Conservation (phyloP, 2,329 filamentous ascomycete genomes). For the Dactylellina drechsleri region DNA sequence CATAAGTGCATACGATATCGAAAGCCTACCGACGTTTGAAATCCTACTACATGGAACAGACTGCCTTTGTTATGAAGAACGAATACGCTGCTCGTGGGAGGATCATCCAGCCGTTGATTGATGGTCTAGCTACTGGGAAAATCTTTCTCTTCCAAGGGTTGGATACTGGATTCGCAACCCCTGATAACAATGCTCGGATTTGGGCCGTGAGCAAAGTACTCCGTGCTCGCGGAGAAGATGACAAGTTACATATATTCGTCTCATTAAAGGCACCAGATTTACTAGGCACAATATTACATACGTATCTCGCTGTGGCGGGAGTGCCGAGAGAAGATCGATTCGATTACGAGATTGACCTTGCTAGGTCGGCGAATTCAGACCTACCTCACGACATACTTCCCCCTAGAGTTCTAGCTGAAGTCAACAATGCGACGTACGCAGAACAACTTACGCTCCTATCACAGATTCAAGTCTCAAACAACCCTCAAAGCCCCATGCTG, state of each 20-base stretch:
- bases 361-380: slow-evolving; percentile 59
- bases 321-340: slow-evolving; percentile 63
- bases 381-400: slow-evolving; percentile 26
- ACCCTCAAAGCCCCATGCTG: slow-evolving; percentile 22
- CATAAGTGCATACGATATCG: slow-evolving; percentile 60
- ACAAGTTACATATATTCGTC: slow-evolving; percentile 62
- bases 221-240: slow-evolving; percentile 43
- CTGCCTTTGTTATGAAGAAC: slow-evolving; percentile 48
- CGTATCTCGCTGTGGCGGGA: slow-evolving; percentile 63
- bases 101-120: slow-evolving; percentile 58
- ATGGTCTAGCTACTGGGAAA: slow-evolving; percentile 58
- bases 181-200: slow-evolving; percentile 60
- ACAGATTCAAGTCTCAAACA: slow-evolving; percentile 45
- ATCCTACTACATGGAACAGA: slow-evolving; percentile 55
- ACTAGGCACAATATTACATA: slow-evolving; percentile 63
- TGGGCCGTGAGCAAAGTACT: slow-evolving; percentile 62
- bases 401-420: slow-evolving; percentile 35
- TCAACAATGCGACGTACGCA: slow-evolving; percentile 47
- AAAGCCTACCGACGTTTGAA: slow-evolving; percentile 59
- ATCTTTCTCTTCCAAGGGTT: slow-evolving; percentile 60
- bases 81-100: slow-evolving; percentile 59
- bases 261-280: slow-evolving; percentile 64
- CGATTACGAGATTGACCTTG: slow-evolving; percentile 61
- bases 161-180: slow-evolving; percentile 63
- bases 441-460: slow-evolving; percentile 40